Evolutionary conservation across 495 filamentous ascomycete genomes (phyloP), one percentile per base, ranked within the genome.

Genomic region (Amphirosellinia nigrospora): DNA sequence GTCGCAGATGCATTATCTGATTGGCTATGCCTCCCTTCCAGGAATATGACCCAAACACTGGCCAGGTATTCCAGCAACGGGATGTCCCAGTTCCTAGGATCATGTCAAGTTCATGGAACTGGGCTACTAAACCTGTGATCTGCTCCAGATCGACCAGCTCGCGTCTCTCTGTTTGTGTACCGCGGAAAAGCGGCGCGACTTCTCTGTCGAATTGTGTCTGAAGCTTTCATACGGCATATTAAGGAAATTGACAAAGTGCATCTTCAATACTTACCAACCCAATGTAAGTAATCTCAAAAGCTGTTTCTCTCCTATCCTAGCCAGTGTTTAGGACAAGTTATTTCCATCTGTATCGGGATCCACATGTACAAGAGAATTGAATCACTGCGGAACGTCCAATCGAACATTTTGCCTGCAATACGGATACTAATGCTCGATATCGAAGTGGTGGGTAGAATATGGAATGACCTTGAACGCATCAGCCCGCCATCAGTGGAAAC

Each of bases 401-500:
- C 39, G 23, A 21, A 32, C 15, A 28, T 15, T 4, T 36, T 36
- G 13, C 11, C 21, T 36, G n/a, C 19, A 62, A 45, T 3, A 16
- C 11, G 21, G 26, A 48, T 48, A 10, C 61, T 64, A 15, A 64
- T 30, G 36, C 61, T 34, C 21, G 28, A 48, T 5, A 3, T 50
- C 36, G 43, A 1, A 64, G 61, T 64, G 36, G 43, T 64, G 43
- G 16, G 19, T 64, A 64, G 43, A 36, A 46, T 64, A 36, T 64
- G 61, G 61, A 15, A 43, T 9, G 10, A 28, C 21, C 13, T 62
- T 5, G 43, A 56, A 21, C 11, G 4, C 3, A 19, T 6, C 3
- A 15, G 3, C 19, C 10, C 0, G 34, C n/a, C 28, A n/a, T 70
- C 72, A 13, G 39, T 79, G 28, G 74, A 75, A 9, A 60, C 70